Conservation (phyloP, 441 rosid genomes). For the Bocquillonia castaneifolia region DNA sequence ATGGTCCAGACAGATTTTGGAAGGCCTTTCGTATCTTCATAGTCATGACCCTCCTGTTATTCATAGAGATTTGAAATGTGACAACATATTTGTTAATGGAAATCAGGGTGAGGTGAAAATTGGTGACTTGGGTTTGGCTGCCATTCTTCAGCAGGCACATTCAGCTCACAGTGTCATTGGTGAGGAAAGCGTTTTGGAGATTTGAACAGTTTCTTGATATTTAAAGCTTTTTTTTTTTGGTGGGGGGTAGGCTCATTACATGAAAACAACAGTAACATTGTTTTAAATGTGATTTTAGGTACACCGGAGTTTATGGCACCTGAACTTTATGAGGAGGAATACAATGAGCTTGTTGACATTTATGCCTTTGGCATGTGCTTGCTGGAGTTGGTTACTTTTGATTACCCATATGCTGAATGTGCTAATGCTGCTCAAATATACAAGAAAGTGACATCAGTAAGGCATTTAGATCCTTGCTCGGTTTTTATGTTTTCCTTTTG, state of each 20-base stretch:
- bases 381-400: conserved; percentile 75
- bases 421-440: conserved; percentile 70
- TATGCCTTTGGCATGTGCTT: conserved; percentile 91
- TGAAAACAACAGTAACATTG: neutral
- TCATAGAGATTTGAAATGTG: conserved; percentile 78
- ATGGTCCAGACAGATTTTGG: conserved; percentile 74
- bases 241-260: neutral
- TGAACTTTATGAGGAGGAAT: conserved; percentile 81
- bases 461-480: conserved; percentile 10
- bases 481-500: neutral
- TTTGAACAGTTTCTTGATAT: neutral
- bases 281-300: conserved; percentile 25
- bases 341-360: conserved; percentile 77
- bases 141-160: conserved; percentile 67
- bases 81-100: conserved; percentile 77
- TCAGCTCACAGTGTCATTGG: conserved; percentile 68
- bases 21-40: conserved; percentile 64
- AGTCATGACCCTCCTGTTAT: conserved; percentile 63
- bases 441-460: conserved; percentile 73
- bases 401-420: conserved; percentile 75
- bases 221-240: neutral
- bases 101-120: conserved; percentile 80
- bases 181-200: conserved; percentile 14
- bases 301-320: conserved; percentile 96
- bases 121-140: conserved; percentile 83